Conservation (phyloP, 164 flowering plant genomes). For the Platanus orientalis region DNA sequence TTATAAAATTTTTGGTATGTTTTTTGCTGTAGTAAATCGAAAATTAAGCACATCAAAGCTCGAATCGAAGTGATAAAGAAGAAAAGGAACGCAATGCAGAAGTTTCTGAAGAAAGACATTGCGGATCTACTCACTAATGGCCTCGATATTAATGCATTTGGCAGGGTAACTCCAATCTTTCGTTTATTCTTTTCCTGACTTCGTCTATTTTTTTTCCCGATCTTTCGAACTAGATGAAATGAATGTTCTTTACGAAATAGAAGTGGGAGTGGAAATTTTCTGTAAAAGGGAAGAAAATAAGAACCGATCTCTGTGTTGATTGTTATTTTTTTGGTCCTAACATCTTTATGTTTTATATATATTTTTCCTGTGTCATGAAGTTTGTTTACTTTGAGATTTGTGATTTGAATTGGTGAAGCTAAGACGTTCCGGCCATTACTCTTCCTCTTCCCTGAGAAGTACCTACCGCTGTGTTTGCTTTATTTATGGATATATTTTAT, state of each 20-base stretch:
- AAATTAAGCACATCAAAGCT: conserved; percentile 45
- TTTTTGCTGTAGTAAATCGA: conserved; percentile 43
- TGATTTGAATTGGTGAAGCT: not conserved
- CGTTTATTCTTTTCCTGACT: not conserved
- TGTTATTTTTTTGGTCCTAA: not conserved
- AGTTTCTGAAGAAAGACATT: conserved; percentile 61
- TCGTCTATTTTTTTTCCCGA: not conserved
- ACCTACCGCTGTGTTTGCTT: too few relatives aligned
- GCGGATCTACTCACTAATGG: conserved; percentile 67
- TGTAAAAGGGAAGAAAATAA: not conserved
- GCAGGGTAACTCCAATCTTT: conserved; percentile 36
- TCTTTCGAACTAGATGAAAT: not conserved
- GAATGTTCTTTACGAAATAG: not conserved
- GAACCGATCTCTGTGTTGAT: not conserved
- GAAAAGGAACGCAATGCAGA: conserved; percentile 59
- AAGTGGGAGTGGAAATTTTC: not conserved
- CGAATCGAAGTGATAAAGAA: conserved; percentile 57
- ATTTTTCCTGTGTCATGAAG: not conserved
- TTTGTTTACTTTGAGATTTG: not conserved
- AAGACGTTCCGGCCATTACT: not conserved
- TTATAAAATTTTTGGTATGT: not conserved
- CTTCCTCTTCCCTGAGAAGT: not conserved
- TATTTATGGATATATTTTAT: too few relatives aligned
- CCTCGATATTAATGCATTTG: conserved; percentile 63
- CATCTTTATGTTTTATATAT: not conserved